Evolutionary conservation across 2,329 filamentous ascomycete species (phyloP).

Genomic region (Knoxdaviesia capensis): DNA sequence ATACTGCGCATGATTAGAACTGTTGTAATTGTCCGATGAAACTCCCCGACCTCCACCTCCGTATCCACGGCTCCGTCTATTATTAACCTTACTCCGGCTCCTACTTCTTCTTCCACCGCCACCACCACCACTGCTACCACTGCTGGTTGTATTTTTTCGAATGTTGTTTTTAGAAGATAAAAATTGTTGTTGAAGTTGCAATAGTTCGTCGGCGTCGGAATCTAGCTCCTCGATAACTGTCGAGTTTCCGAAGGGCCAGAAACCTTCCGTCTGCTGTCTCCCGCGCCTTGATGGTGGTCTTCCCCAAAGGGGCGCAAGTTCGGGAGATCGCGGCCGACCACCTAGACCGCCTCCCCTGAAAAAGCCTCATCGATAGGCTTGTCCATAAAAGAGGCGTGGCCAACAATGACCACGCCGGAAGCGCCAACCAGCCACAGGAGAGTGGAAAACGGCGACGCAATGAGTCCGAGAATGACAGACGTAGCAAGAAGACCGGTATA

Average conservation of each 20-base stretch:
- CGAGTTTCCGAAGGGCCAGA: constrained; percentile 24
- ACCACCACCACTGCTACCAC: constrained; percentile 16
- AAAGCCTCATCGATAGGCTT: constrained; percentile 99
- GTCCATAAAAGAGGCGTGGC: constrained; percentile 89
- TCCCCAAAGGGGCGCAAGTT: constrained; percentile 89
- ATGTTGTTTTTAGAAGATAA: too few relatives aligned
- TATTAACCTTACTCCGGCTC: neutral
- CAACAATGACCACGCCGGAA: constrained; percentile 79
- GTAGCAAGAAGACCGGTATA: constrained; percentile 77
- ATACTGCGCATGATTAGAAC: too few relatives aligned
- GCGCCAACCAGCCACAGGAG: constrained; percentile 93
- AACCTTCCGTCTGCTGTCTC: constrained; percentile 15
- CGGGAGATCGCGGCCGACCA: constrained; percentile 99
- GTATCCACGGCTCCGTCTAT: too few relatives aligned
- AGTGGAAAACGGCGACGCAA: constrained; percentile 66
- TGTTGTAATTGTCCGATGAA: too few relatives aligned
- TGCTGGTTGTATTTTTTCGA: constrained; percentile 1
- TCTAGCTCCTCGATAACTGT: constrained; percentile 10
- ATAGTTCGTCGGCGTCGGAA: constrained; percentile 5
- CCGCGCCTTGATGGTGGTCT: constrained; percentile 82
- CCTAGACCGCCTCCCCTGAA: constrained; percentile 99
- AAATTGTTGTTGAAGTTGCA: too few relatives aligned
- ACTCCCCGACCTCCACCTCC: too few relatives aligned
- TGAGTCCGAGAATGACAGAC: constrained; percentile 66
- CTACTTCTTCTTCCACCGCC: constrained; percentile 35